Evolutionary conservation across 306 rosid genomes (phyloP), one percentile per base, ranked within the genome.

Genomic region (Ziziphus jujuba): DNA sequence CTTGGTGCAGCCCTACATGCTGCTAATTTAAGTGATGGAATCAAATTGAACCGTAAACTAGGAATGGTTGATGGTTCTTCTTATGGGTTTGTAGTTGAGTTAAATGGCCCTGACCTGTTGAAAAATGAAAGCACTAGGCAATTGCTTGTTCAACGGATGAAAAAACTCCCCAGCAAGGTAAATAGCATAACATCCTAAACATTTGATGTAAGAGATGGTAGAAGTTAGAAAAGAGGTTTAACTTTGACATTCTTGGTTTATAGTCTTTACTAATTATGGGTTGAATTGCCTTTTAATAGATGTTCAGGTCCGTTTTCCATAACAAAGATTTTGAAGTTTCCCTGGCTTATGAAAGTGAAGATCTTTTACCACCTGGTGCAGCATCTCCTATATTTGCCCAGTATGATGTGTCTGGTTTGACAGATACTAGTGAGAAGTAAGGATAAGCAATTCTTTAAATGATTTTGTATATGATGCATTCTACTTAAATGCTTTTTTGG

Each of bases 31-130:
- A 93, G 99, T 60, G 99, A 93, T 79, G 99, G 99, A 66, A 93
- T 93, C 79, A 93, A 93, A 77, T 81, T 93, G 83, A 93, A 93
- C 81, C 96, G 97, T 36, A 93, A 93, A 81, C 88, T 93, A 16
- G 99, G 99, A 76, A 93, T 93, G 99, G 38, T 90, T 60, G 99
- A 93, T 81, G 99, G 97, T 74, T 93, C 99, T 71, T 75, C 89
- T 63, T 93, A 87, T 65, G 99, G 90, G 64, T 85, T 81, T 71
- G 82, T 93, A 57, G 80, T 86, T 44, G 95, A 88, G 76, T 78
- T 93, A 74, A 77, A 81, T 53, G 96, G 99, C 61, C 85, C 96
- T 70, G 87, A 82, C 75, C 86, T 90, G 73, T 48, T 69, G 72
- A 73, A 88, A 80, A 88, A 87, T 67, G 97, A 93, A 71, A 84